Conservation (phyloP, 108 stramenopile genomes). For the Craspedostauros australis region DNA sequence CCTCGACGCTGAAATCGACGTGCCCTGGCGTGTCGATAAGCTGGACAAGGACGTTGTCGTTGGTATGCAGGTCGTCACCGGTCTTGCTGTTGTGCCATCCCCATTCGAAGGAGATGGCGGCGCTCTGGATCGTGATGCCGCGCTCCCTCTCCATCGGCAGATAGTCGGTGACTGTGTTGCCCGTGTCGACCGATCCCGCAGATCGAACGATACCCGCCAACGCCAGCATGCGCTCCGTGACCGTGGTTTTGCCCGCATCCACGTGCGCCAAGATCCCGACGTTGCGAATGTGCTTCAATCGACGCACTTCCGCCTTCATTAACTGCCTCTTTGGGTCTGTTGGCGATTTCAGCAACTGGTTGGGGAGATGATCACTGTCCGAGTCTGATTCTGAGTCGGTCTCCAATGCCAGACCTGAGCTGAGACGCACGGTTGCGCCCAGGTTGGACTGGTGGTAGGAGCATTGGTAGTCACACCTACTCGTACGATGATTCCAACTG, state of each 20-base stretch:
- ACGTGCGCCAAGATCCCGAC: slow-evolving; percentile 98
- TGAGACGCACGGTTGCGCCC: too few relatives aligned
- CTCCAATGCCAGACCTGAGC: too few relatives aligned
- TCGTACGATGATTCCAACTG: too few relatives aligned
- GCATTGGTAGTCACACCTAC: too few relatives aligned
- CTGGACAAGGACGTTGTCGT: slow-evolving; percentile 39
- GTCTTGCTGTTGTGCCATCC: slow-evolving; percentile 51
- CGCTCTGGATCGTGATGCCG: slow-evolving; percentile 98
- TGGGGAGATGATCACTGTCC: too few relatives aligned
- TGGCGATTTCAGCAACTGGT: too few relatives aligned
- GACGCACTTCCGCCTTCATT: too few relatives aligned
- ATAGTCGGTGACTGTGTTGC: slow-evolving; percentile 97
- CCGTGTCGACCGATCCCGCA: slow-evolving; percentile 89
- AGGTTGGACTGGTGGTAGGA: too few relatives aligned
- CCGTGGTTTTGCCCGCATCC: slow-evolving; percentile 99
- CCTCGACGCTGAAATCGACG: slow-evolving; percentile 98
- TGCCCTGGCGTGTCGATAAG: slow-evolving; percentile 99
- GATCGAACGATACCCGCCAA: slow-evolving; percentile 74
- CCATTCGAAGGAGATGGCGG: slow-evolving; percentile 94
- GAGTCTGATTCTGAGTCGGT: too few relatives aligned
- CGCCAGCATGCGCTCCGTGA: slow-evolving; percentile 97
- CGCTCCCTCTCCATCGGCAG: slow-evolving; percentile 94
- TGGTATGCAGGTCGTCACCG: slow-evolving; percentile 31
- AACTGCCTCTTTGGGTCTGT: too few relatives aligned
- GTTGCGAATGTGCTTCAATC: slow-evolving; percentile 65